Conservation (phyloP, 495 filamentous ascomycete genomes). For the Clavariopsis aquatica region DNA sequence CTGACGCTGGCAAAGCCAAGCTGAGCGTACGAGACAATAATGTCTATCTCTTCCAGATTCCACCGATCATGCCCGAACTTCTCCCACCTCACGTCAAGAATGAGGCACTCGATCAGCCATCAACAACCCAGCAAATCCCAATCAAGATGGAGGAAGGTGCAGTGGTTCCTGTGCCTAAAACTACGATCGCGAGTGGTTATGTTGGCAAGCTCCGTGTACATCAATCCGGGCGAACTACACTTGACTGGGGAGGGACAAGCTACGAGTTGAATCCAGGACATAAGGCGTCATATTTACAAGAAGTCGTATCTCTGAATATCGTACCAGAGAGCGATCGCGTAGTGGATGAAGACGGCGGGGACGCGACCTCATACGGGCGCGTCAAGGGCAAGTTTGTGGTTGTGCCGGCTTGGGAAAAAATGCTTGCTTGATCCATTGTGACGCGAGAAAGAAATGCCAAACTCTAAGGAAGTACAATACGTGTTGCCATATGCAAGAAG, state of each 20-base stretch:
- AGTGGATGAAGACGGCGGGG: conserved; percentile 47
- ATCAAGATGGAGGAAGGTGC: conserved; percentile 32
- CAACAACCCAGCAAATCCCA: conserved; percentile 19
- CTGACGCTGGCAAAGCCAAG: conserved; percentile 40
- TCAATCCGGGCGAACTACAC: conserved; percentile 59
- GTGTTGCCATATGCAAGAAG: no score
- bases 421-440: no score
- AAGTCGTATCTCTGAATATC: conserved; percentile 42
- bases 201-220: conserved; percentile 62
- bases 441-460: no score
- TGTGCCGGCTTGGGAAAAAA: conserved; percentile 54
- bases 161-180: conserved; percentile 6
- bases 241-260: conserved; percentile 61
- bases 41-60: conserved; percentile 67
- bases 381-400: conserved; percentile 60
- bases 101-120: conserved; percentile 27
- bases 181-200: conserved; percentile 45
- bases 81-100: conserved; percentile 43
- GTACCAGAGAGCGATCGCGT: conserved; percentile 50
- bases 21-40: conserved; percentile 46
- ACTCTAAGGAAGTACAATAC: no score
- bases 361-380: conserved; percentile 58
- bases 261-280: conserved; percentile 48
- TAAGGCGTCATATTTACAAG: conserved; percentile 39
- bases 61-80: conserved; percentile 60